Base-by-base conservation (phyloP, 106 monocot genomes). In the Dactylorhiza incarnata region DNA sequence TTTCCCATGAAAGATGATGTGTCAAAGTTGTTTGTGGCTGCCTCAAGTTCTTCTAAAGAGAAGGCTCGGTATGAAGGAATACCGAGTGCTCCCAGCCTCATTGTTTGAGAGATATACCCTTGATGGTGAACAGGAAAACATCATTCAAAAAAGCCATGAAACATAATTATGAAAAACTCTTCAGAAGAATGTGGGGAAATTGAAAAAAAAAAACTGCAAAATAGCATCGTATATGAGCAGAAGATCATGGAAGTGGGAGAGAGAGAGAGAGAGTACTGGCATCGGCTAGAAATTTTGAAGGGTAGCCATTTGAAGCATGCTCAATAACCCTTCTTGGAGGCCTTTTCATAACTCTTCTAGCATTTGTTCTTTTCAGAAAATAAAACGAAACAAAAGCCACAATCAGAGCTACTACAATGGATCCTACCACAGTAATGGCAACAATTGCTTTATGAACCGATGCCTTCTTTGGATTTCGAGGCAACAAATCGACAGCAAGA, bases 81-180 rank as follows among this genome's bases (percentile, higher is more conserved):
- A 12, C 97, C 97, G 55, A 97, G 87, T 67, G 93, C 83, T 54
- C 93, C 97, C 6, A 97, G 78, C 83, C 88, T 93, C 83, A 97
- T 89, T 81, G 97, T 83, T 78, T 93, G 97, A 17, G 93, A 87
- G 59, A 97, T 94, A 67, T 94, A 97, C 71, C 97, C 97, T 96
- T 84, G 3, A 63, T 0, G 29, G 17, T 65, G 26, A 65, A 26
- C 10, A 65, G 10, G 12, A 26, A 65, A 29, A 11, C 29, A 37
- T 59, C 29, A 5, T 65, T 24, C 29, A 65, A 20, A 65, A 65
- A 14, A 65, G 17, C 0, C 25, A 65, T 25, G 12, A 65, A 65
- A 23, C 26, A 29, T 37, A 37, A 37, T 37, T 37, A 37, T 37
- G 37, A 37, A 37, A 1, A 37, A 3, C 37, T 37, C 37, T 37